Evolutionary conservation across 2,329 filamentous ascomycete species (phyloP), one percentile per base, ranked within the genome.

Genomic region (Aureobasidium sp.): DNA sequence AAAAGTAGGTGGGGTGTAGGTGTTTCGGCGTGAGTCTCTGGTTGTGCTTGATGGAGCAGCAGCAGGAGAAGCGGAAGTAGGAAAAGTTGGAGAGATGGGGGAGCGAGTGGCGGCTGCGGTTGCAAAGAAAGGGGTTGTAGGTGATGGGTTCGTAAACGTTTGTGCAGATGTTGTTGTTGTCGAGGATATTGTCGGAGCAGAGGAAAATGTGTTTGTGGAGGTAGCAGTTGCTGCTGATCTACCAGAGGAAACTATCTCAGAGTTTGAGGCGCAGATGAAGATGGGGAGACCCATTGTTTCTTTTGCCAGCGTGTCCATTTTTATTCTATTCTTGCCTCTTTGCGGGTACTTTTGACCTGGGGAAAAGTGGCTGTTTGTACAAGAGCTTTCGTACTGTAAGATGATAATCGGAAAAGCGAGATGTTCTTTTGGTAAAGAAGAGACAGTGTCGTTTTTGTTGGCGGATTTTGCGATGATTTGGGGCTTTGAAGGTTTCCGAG

Each of bases 251-350:
- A 57, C 14, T 5, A 57, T 27, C 6, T 39, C 14, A 15, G 39
- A 19, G 29, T 37, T 27, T 3, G 40, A 17, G 5, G 54, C 17
- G 12, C 40, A 44, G 31, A 58, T 58, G 31, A 58, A 58, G 19
- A 58, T 42, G n/a, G 54, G 54, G 6, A 58, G 54, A 29, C 54
- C 54, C 54, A 58, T 58, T 37, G 54, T 58, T 39, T 58, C 54
- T 58, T 58, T 58, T 12, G 42, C 42, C 6, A 58, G 6, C 0
- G 42, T 48, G 22, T 58, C 54, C 42, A 48, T 58, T 35, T 9
- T n/a, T n/a, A n/a, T n/a, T n/a, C n/a, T n/a, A n/a, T n/a, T n/a
- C n/a, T n/a, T n/a, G n/a, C n/a, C n/a, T n/a, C n/a, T n/a, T n/a
- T n/a, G n/a, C n/a, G n/a, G n/a, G n/a, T n/a, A n/a, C n/a, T n/a